These are phyloP conservation scores for Ceriops zippeliana DNA, from an alignment of 345 rosid species.

Conservation along the genomic window DNA sequence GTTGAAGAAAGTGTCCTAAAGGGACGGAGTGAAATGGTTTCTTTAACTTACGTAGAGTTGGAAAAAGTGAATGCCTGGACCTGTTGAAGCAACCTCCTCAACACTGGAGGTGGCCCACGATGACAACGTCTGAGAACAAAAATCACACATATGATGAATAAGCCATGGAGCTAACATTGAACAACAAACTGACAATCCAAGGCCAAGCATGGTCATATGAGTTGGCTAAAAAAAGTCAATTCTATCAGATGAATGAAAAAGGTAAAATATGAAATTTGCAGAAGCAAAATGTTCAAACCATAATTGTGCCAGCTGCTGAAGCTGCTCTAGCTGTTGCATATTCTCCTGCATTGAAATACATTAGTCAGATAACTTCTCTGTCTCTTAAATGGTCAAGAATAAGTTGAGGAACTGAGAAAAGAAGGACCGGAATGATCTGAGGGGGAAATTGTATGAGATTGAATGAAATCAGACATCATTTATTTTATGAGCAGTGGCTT, in stretches of 20 bases:
- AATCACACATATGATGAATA: slow-evolving; percentile 10
- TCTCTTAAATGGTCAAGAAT: neutral
- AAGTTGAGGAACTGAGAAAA: neutral
- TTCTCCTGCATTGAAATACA: slow-evolving; percentile 61
- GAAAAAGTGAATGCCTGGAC: slow-evolving; percentile 91
- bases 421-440: neutral
- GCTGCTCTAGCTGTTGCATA: slow-evolving; percentile 91
- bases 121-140: slow-evolving; percentile 62
- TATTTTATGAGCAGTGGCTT: too few species aligned
- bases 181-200: too few species aligned
- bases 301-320: slow-evolving; percentile 77
- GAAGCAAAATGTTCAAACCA: slow-evolving; percentile 48
- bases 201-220: neutral
- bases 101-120: slow-evolving; percentile 95
- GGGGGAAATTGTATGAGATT: neutral
- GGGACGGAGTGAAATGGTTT: slow-evolving; percentile 7
- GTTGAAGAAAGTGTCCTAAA: neutral
- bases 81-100: slow-evolving; percentile 93
- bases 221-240: neutral
- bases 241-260: neutral
- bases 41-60: slow-evolving; percentile 73
- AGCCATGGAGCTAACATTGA: neutral
- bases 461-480: too few species aligned
- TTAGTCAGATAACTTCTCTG: neutral
- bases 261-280: neutral